phyloP scores from a whole-genome alignment of 75 land plant species.

The Picea glauca region DNA sequence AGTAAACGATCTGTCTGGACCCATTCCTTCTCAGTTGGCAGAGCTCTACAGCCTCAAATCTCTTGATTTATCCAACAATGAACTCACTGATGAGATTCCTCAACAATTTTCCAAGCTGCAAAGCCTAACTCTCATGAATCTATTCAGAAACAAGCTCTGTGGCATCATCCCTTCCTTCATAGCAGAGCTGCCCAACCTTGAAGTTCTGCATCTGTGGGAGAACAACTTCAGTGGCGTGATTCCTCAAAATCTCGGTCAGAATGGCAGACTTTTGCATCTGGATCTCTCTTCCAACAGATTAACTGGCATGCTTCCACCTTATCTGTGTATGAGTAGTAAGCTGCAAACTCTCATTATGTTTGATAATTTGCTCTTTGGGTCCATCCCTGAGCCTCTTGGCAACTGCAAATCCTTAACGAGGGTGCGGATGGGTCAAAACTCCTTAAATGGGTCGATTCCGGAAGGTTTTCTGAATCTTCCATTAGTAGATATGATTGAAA shows the following conservation, averaged over 20 bases:
- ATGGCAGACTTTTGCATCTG: conserved; percentile 13
- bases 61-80: conserved; percentile 62
- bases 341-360: conserved; percentile 60
- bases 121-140: conserved; percentile 30
- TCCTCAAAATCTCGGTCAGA: conserved; percentile 17
- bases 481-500: conserved; percentile 34
- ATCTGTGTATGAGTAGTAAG: conserved; percentile 46
- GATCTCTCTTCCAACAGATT: conserved; percentile 28
- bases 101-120: conserved; percentile 25
- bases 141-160: conserved; percentile 37
- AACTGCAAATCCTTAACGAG: conserved; percentile 49
- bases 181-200: conserved; percentile 25
- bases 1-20: conserved; percentile 45
- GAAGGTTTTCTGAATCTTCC: conserved; percentile 63
- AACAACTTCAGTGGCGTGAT: conserved; percentile 7
- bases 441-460: conserved; percentile 73
- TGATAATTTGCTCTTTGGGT: conserved; percentile 59
- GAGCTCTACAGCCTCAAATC: conserved; percentile 23
- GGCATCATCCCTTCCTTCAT: conserved; percentile 37
- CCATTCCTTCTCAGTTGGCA: conserved; percentile 45
- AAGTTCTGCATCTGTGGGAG: conserved; percentile 48
- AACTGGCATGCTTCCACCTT: conserved; percentile 22
- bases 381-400: conserved; percentile 65
- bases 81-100: conserved; percentile 22
- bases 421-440: conserved; percentile 58